These are phyloP conservation scores for Fusarium abutilonis DNA, from an alignment of 2,329 filamentous ascomycete species.

Conservation along the genomic window DNA sequence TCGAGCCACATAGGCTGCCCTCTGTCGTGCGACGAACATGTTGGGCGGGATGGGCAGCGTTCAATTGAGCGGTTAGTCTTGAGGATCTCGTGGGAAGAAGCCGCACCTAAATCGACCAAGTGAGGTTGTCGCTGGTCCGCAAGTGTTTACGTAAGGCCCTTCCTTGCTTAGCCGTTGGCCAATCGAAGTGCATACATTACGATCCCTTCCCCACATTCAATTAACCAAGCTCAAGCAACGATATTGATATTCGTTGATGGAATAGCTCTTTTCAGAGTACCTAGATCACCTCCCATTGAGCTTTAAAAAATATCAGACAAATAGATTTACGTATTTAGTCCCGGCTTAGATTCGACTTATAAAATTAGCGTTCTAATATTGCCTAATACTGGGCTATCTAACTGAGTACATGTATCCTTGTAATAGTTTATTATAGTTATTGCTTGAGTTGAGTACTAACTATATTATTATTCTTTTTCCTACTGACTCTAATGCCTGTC, in stretches of 20 bases:
- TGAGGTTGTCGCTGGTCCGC: slow-evolving; percentile 46
- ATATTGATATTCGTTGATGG: background rate
- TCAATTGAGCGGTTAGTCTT: slow-evolving; percentile 49
- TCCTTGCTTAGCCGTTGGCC: slow-evolving; percentile 12
- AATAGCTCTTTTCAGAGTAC: no score
- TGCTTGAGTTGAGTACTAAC: no score
- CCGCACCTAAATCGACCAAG: slow-evolving; percentile 39
- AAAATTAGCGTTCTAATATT: no score
- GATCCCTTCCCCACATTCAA: slow-evolving; percentile 23
- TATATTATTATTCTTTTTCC: no score
- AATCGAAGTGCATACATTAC: slow-evolving; percentile 39
- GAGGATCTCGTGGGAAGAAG: slow-evolving; percentile 40
- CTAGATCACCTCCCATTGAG: no score
- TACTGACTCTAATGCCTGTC: no score
- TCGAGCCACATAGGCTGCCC: slow-evolving; percentile 53
- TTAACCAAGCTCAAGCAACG: background rate
- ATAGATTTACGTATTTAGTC: no score
- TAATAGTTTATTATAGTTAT: no score
- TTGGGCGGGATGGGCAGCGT: slow-evolving; percentile 46
- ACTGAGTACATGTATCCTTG: no score
- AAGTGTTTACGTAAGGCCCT: slow-evolving; percentile 47
- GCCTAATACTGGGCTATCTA: no score
- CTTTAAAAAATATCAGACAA: background rate
- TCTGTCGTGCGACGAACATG: slow-evolving; percentile 58
- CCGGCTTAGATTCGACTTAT: no score